These are phyloP conservation scores for Tuber indicum DNA, from an alignment of 495 filamentous ascomycete genomes.

Conservation along the genomic window DNA sequence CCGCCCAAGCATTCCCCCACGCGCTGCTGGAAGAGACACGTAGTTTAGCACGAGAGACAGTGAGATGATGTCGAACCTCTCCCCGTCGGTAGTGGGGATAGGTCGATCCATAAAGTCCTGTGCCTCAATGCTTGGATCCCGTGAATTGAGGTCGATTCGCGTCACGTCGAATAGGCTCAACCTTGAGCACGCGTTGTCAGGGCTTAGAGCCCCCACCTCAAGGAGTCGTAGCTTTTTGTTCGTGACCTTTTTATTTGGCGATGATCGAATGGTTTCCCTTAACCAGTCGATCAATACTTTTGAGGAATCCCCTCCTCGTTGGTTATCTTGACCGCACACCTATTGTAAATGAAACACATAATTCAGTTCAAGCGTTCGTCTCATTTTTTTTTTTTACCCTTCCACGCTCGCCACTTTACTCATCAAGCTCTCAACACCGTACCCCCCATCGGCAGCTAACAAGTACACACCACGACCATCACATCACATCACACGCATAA, in stretches of 20 bases:
- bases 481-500: conserved; percentile 16
- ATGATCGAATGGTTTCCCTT: conserved; percentile 37
- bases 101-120: conserved; percentile 95
- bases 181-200: conserved; percentile 73
- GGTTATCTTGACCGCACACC: conserved; percentile 64
- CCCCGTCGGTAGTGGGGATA: conserved; percentile 54
- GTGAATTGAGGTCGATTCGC: conserved; percentile 86
- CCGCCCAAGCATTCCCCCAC: conserved; percentile 83
- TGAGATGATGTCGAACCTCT: conserved; percentile 80
- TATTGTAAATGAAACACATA: conserved; percentile 9
- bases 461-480: conserved; percentile 21
- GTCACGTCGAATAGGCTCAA: conserved; percentile 64
- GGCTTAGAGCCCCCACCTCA: conserved; percentile 84
- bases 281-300: conserved; percentile 84
- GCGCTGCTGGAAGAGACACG: conserved; percentile 64
- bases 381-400: not conserved
- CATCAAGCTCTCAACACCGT: not conserved
- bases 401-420: not conserved
- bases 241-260: conserved; percentile 29
- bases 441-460: conserved; percentile 9
- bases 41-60: conserved; percentile 95
- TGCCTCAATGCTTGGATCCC: conserved; percentile 67
- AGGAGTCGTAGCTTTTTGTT: conserved; percentile 57
- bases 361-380: not conserved
- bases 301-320: conserved; percentile 87